phyloP scores from a whole-genome alignment of 129 eudicot genomes.

The Pseudognaphalium luteoalbum region DNA sequence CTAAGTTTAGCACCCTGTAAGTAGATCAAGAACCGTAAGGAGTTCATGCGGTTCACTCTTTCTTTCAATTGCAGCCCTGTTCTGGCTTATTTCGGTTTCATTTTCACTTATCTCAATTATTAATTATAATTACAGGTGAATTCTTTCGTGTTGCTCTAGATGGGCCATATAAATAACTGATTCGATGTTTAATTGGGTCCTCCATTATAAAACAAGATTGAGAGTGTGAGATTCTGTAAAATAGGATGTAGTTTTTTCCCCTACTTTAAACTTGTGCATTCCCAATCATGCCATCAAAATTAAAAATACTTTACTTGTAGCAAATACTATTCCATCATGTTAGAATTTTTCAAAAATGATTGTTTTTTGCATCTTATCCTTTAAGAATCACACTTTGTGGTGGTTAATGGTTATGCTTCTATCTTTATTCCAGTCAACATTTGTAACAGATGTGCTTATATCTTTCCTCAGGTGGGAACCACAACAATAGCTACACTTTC shows the following conservation, averaged over 20 bases:
- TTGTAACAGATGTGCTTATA: not conserved
- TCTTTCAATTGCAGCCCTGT: not conserved
- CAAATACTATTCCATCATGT: not conserved
- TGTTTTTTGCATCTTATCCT: slow-evolving; percentile 28
- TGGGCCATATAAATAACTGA: not conserved
- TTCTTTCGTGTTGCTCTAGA: not conserved
- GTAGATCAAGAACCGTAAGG: not conserved
- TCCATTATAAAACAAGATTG: not conserved
- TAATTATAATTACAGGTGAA: not conserved
- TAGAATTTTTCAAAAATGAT: not conserved
- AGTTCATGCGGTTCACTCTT: not conserved
- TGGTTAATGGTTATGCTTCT: slow-evolving; percentile 23
- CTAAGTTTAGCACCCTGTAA: not conserved
- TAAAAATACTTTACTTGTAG: not conserved
- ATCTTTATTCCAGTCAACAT: slow-evolving; percentile 12
- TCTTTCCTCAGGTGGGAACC: slow-evolving; percentile 29
- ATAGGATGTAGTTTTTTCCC: not conserved
- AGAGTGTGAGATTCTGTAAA: not conserved
- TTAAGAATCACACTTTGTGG: slow-evolving; percentile 32
- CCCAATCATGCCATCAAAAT: not conserved
- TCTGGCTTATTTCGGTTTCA: not conserved
- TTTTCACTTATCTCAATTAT: not conserved
- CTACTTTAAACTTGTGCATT: not conserved
- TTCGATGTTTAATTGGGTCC: not conserved
- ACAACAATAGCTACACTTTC: slow-evolving; percentile 5